These are phyloP conservation scores for Boletus patriciae DNA, from an alignment of 768 basidiomycete genomes.

Conservation along the genomic window DNA sequence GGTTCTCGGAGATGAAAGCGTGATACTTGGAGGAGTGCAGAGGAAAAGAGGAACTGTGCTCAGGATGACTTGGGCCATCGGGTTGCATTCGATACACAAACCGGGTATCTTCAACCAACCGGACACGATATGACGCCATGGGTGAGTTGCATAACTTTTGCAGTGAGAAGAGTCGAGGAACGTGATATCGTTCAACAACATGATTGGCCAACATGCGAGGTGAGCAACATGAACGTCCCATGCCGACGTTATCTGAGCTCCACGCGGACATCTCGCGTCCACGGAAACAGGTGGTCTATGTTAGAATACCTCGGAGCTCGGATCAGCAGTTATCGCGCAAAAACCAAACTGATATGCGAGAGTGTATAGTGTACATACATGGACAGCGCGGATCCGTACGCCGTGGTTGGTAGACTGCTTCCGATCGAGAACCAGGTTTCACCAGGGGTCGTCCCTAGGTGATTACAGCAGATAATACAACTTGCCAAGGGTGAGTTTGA, in stretches of 20 bases:
- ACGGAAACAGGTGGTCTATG: background rate
- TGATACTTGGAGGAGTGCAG: background rate
- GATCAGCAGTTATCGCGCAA: background rate
- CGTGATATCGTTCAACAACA: background rate
- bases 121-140: background rate
- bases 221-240: background rate
- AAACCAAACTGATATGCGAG: background rate
- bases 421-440: background rate
- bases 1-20: background rate
- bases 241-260: background rate
- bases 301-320: background rate
- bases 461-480: slow-evolving; percentile 4
- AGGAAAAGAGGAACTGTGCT: background rate
- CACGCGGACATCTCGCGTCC: background rate
- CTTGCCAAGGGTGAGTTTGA: background rate
- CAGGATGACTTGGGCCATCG: background rate
- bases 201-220: background rate
- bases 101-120: background rate
- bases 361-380: background rate
- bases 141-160: background rate
- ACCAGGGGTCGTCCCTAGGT: background rate
- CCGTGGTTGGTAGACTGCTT: background rate
- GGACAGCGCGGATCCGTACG: background rate
- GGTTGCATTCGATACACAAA: background rate
- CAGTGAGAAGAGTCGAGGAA: background rate